Evolutionary conservation across 176 grass and related monocot genomes (phyloP).

Genomic region (Rhynchospora breviuscula): DNA sequence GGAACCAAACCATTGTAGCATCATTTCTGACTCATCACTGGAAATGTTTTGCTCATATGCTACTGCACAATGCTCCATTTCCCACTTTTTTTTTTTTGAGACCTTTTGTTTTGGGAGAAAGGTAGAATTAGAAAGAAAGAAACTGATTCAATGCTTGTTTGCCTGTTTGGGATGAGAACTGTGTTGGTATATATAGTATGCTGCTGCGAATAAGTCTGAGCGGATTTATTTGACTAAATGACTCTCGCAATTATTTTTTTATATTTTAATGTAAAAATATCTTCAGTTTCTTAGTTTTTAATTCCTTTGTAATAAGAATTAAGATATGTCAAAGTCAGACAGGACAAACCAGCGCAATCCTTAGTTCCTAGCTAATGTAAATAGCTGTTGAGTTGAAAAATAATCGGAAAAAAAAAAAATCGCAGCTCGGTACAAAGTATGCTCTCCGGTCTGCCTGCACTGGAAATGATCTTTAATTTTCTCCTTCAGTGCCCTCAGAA

Average conservation of each 20-base stretch:
- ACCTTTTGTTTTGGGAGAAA: background rate
- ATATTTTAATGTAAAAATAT: background rate
- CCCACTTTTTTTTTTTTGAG: background rate
- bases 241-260: background rate
- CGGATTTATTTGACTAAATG: slow-evolving; percentile 35
- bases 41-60: background rate
- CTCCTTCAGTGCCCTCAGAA: background rate
- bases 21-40: slow-evolving; percentile 36
- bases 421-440: background rate
- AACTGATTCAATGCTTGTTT: slow-evolving; percentile 6
- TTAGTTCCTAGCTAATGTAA: background rate
- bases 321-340: slow-evolving; percentile 23
- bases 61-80: slow-evolving; percentile 38
- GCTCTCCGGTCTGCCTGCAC: background rate
- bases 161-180: background rate
- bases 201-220: background rate
- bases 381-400: background rate
- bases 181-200: slow-evolving; percentile 17
- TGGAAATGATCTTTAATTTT: background rate
- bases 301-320: slow-evolving; percentile 14
- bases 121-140: slow-evolving; percentile 14
- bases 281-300: background rate
- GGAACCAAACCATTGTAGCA: slow-evolving; percentile 51
- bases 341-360: slow-evolving; percentile 1
- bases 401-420: background rate